phyloP scores from a whole-genome alignment of 805 yeast species.

The Wickerhamiella dianesei region DNA sequence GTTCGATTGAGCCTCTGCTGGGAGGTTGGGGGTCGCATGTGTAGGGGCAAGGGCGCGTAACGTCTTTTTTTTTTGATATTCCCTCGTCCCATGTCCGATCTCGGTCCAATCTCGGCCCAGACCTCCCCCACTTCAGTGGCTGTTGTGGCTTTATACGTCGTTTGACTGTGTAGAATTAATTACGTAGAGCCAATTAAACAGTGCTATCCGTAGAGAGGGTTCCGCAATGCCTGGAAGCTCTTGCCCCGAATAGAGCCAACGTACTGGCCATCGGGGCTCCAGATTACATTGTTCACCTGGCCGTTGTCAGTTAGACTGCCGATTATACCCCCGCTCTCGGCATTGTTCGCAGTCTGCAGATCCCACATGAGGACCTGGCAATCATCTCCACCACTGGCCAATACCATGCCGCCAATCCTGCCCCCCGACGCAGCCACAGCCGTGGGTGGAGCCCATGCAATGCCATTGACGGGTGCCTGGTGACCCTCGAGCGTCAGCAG shows the following conservation, averaged over 20 bases:
- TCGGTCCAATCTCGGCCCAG: too few relatives aligned
- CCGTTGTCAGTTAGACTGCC: slow-evolving; percentile 46
- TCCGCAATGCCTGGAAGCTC: slow-evolving; percentile 46
- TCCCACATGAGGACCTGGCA: slow-evolving; percentile 55
- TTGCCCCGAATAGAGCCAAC: slow-evolving; percentile 61
- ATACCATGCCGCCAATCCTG: slow-evolving; percentile 31
- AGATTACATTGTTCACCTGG: slow-evolving; percentile 66
- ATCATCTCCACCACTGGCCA: slow-evolving; percentile 61
- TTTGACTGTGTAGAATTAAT: too few relatives aligned
- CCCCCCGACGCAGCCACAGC: neutral
- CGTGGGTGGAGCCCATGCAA: slow-evolving; percentile 66
- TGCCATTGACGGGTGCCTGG: slow-evolving; percentile 50
- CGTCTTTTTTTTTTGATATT: neutral
- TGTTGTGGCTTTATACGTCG: too few relatives aligned
- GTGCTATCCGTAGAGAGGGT: too few relatives aligned
- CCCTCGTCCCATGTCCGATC: too few relatives aligned
- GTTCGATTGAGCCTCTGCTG: too few relatives aligned
- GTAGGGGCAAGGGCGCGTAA: neutral
- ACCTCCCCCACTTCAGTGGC: too few relatives aligned
- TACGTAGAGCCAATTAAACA: too few relatives aligned
- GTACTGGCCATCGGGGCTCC: slow-evolving; percentile 70
- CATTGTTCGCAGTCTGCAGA: slow-evolving; percentile 37
- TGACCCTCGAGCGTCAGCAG: slow-evolving; percentile 57
- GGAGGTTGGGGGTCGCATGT: too few relatives aligned
- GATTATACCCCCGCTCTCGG: slow-evolving; percentile 20